These are phyloP conservation scores for Suhomyces chickasaworum DNA, from an alignment of 1,139 yeast species.

Conservation along the genomic window DNA sequence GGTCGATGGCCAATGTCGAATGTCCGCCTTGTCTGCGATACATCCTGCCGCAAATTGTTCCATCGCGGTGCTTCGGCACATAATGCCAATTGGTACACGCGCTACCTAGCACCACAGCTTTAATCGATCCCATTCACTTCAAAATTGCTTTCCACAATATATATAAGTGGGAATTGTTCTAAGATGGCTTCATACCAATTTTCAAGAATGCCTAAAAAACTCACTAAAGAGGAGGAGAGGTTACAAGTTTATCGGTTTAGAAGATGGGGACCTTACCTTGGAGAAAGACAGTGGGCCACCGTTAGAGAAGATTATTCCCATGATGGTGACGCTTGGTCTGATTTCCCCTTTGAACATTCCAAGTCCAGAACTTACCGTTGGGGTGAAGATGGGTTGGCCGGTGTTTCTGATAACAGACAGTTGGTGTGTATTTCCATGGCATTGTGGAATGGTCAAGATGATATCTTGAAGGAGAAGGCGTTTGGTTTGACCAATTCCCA, in stretches of 20 bases:
- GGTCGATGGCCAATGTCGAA: neutral
- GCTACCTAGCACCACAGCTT: conserved; percentile 5
- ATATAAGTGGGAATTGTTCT: neutral
- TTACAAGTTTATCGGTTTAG: conserved; percentile 59
- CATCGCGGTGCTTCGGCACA: conserved; percentile 3
- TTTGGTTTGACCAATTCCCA: conserved; percentile 92
- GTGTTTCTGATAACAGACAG: conserved; percentile 86
- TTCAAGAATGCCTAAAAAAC: conserved; percentile 9
- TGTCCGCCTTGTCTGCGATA: neutral
- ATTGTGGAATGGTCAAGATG: conserved; percentile 91
- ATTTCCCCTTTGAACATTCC: conserved; percentile 87
- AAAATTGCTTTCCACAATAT: conserved; percentile 1
- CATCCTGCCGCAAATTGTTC: neutral
- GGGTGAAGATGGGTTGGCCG: conserved; percentile 98
- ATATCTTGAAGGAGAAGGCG: conserved; percentile 80
- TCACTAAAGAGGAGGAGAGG: conserved; percentile 68
- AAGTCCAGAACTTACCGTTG: conserved; percentile 84
- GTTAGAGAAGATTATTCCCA: conserved; percentile 90
- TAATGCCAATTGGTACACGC: conserved; percentile 8
- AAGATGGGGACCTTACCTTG: conserved; percentile 87
- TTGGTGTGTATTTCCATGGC: conserved; percentile 76
- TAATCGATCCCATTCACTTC: neutral
- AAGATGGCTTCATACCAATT: conserved; percentile 3
- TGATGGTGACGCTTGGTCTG: conserved; percentile 91
- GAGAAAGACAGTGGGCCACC: conserved; percentile 94